Conservation (phyloP, 371 early-diverging fungal genomes). For the Rhizomucor pusillus region DNA sequence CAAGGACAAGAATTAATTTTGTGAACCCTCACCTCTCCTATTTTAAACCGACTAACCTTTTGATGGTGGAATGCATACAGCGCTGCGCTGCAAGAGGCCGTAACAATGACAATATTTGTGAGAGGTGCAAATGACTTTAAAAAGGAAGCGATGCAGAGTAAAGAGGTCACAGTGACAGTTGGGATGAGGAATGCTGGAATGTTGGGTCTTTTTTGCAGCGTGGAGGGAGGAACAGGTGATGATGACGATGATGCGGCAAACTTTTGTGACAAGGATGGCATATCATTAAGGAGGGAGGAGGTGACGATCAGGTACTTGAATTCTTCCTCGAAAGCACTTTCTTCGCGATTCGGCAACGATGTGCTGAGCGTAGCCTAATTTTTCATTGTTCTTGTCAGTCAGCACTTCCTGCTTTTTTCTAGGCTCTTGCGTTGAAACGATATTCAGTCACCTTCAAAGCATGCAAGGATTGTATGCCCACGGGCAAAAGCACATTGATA, state of each 20-base stretch:
- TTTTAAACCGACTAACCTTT: constrained; percentile 4
- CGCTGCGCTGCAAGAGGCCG: constrained; percentile 2
- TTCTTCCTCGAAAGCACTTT: constrained; percentile 56
- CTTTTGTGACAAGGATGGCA: constrained; percentile 22
- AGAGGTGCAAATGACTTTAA: constrained; percentile 1
- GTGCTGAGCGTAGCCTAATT: constrained; percentile 40
- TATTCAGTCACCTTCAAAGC: too few species aligned
- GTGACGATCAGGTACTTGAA: constrained; percentile 57
- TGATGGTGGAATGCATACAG: constrained; percentile 8
- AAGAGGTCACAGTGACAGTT: constrained; percentile 7
- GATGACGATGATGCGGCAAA: neutral
- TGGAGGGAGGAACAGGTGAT: neutral
- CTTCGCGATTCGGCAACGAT: constrained; percentile 44
- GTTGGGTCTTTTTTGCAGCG: constrained; percentile 1
- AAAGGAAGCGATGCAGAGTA: constrained; percentile 7
- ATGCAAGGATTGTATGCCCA: too few species aligned
- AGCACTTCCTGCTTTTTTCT: too few species aligned
- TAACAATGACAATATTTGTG: neutral
- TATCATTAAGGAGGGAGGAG: constrained; percentile 46
- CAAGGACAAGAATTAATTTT: neutral
- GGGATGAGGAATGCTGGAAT: neutral
- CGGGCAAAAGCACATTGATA: too few species aligned
- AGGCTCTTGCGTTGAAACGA: too few species aligned
- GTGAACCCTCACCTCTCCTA: neutral
- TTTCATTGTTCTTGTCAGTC: too few species aligned